A percentile compares a stretch with the other conserved stretches of the same genome.
Conservation (phyloP, 495 filamentous ascomycete species). For the Chlorociboria aeruginascens region DNA sequence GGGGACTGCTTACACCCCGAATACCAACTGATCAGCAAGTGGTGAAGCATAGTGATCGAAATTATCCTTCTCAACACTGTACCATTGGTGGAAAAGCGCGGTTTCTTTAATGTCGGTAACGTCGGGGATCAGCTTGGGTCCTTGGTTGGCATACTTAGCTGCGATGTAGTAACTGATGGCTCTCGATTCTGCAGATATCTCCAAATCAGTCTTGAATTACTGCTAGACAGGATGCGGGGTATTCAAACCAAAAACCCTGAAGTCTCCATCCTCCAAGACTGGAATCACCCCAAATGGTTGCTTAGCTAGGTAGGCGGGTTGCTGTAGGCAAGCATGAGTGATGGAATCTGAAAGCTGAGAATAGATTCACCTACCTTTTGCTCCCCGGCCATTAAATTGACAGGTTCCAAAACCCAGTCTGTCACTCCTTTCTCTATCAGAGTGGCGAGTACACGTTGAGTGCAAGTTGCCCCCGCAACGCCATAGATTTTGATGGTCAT, state of each 20-base stretch:
- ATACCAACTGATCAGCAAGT: not conserved
- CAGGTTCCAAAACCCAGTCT: not conserved
- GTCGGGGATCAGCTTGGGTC: not conserved
- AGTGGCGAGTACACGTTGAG: not conserved
- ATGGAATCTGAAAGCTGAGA: not conserved
- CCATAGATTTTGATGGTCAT: too few relatives aligned
- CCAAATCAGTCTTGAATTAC: not conserved
- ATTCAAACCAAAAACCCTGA: not conserved
- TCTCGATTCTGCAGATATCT: not conserved
- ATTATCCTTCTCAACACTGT: not conserved
- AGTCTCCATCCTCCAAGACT: not conserved
- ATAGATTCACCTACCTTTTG: not conserved
- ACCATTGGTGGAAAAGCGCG: not conserved
- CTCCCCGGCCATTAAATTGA: not conserved
- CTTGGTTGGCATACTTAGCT: not conserved
- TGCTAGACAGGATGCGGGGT: not conserved
- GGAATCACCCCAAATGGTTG: conserved; percentile 1
- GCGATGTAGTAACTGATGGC: not conserved
- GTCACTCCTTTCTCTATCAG: not conserved
- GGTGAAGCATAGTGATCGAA: not conserved
- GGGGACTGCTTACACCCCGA: not conserved
- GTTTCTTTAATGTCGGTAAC: not conserved
- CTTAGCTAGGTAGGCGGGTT: not conserved
- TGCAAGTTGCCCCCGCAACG: not conserved
- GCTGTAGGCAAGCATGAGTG: not conserved